Percentiles rank a stretch among this genome's conserved stretches.
phyloP scores from a whole-genome alignment of 768 basidiomycete species.

The Boletus tylopilopsis region DNA sequence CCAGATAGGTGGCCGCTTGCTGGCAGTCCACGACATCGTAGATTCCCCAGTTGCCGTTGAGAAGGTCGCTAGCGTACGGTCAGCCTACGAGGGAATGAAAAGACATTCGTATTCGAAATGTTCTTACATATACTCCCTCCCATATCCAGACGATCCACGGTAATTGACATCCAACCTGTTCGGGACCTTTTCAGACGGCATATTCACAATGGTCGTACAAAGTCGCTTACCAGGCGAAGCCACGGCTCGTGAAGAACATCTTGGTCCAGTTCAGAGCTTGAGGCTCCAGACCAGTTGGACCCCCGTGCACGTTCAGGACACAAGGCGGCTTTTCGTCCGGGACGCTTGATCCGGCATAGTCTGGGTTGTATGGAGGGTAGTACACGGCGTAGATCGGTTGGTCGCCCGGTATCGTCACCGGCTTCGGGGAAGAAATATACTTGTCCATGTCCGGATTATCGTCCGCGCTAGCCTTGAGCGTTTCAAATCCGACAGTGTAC shows the following conservation, averaged over 20 bases:
- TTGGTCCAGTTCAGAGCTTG: conserved; percentile 50
- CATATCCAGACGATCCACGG: conserved; percentile 70
- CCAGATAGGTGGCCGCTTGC: conserved; percentile 28
- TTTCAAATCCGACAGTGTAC: not conserved
- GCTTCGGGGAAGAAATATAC: too few relatives aligned
- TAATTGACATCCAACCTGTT: conserved; percentile 73
- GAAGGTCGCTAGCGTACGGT: conserved; percentile 38
- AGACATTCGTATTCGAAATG: too few relatives aligned
- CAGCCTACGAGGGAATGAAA: not conserved
- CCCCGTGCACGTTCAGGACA: conserved; percentile 63
- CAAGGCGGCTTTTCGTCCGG: conserved; percentile 60
- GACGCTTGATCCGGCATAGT: conserved; percentile 40
- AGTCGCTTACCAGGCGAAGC: conserved; percentile 57
- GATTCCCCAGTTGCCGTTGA: conserved; percentile 65
- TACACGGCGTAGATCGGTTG: conserved; percentile 49
- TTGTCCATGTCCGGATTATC: too few relatives aligned
- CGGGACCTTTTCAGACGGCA: conserved; percentile 2
- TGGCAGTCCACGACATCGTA: conserved; percentile 63
- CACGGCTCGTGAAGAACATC: conserved; percentile 65
- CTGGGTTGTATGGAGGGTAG: conserved; percentile 59
- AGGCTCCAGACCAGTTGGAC: conserved; percentile 49
- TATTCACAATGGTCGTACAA: not conserved
- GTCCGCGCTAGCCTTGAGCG: conserved; percentile 17
- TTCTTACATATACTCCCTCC: conserved; percentile 54
- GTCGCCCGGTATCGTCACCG: not conserved